phyloP scores from a whole-genome alignment of 768 basidiomycete species.

The Xerocomellus amylosporus region DNA sequence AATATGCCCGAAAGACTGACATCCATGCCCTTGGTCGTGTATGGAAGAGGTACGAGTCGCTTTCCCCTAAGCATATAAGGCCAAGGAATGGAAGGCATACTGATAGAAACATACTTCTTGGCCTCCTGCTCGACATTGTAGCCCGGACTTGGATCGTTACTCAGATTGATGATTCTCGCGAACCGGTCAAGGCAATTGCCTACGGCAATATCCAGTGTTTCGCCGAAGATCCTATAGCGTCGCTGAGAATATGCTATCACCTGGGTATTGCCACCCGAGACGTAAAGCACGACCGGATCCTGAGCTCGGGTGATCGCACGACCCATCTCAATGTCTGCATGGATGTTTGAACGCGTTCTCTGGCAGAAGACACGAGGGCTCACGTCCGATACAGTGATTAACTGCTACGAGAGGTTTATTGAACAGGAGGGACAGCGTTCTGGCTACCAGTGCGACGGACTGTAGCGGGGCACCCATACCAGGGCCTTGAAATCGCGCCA shows the following conservation, averaged over 20 bases:
- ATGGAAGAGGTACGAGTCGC: conserved; percentile 79
- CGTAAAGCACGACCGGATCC: conserved; percentile 96
- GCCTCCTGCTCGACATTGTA: conserved; percentile 98
- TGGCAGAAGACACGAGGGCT: conserved; percentile 9
- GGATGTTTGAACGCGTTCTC: background rate
- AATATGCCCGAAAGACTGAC: conserved; percentile 93
- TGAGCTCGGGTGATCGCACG: conserved; percentile 90
- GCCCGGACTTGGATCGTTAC: conserved; percentile 94
- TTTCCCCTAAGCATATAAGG: conserved; percentile 58
- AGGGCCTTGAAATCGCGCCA: conserved; percentile 59
- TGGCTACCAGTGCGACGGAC: conserved; percentile 90
- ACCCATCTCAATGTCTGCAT: conserved; percentile 96
- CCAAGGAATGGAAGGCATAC: background rate
- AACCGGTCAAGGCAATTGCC: conserved; percentile 98
- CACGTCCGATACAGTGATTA: conserved; percentile 99
- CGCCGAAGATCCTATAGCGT: conserved; percentile 97
- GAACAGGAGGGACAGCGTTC: conserved; percentile 85
- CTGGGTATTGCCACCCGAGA: conserved; percentile 98
- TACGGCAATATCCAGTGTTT: conserved; percentile 98
- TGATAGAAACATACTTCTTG: conserved; percentile 58
- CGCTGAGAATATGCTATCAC: conserved; percentile 98
- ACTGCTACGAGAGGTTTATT: conserved; percentile 92
- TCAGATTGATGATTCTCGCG: conserved; percentile 88
- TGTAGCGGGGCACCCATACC: conserved; percentile 98
- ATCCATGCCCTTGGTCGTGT: conserved; percentile 99